Percentiles rank a stretch among this genome's conserved stretches.
Conservation (phyloP, 805 yeast species). For the Starmerella stigmatis region DNA sequence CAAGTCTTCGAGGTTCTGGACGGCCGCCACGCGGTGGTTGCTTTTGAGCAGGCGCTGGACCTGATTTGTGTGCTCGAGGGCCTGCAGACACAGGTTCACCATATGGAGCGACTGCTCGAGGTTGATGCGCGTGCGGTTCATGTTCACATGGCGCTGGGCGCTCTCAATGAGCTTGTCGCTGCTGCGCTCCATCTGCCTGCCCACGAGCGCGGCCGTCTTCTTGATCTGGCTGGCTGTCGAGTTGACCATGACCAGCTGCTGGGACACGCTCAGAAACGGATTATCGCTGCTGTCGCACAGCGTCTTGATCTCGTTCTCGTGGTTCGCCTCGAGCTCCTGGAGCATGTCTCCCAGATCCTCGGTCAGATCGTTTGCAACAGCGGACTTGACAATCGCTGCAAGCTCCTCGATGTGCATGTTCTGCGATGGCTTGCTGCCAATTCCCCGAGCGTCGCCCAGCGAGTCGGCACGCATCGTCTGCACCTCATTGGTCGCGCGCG, state of each 20-base stretch:
- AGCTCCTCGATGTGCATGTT: constrained; percentile 57
- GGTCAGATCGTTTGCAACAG: constrained; percentile 45
- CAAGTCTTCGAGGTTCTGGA: constrained; percentile 69
- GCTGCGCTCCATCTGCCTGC: constrained; percentile 47
- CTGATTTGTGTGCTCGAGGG: constrained; percentile 74
- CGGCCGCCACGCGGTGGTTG: constrained; percentile 72
- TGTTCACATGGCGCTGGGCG: constrained; percentile 19
- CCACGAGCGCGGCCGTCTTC: constrained; percentile 46
- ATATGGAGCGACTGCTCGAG: constrained; percentile 62
- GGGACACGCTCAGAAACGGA: constrained; percentile 41
- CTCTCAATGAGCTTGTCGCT: constrained; percentile 52
- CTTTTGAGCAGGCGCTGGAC: constrained; percentile 70
- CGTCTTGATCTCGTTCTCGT: constrained; percentile 52
- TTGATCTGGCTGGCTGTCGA: constrained; percentile 46
- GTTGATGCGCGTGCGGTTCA: constrained; percentile 37
- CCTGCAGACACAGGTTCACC: constrained; percentile 63
- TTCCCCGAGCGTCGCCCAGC: neutral
- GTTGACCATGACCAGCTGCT: constrained; percentile 53
- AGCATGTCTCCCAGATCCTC: constrained; percentile 47
- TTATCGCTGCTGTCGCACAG: constrained; percentile 53
- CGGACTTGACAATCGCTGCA: constrained; percentile 61
- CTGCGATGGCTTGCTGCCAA: constrained; percentile 1
- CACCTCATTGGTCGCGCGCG: neutral
- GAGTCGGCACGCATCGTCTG: neutral
- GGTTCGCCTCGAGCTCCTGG: constrained; percentile 46